phyloP scores from a whole-genome alignment of 1,284 basidiomycete genomes.

The Pseudozyma tsukubaensis region DNA sequence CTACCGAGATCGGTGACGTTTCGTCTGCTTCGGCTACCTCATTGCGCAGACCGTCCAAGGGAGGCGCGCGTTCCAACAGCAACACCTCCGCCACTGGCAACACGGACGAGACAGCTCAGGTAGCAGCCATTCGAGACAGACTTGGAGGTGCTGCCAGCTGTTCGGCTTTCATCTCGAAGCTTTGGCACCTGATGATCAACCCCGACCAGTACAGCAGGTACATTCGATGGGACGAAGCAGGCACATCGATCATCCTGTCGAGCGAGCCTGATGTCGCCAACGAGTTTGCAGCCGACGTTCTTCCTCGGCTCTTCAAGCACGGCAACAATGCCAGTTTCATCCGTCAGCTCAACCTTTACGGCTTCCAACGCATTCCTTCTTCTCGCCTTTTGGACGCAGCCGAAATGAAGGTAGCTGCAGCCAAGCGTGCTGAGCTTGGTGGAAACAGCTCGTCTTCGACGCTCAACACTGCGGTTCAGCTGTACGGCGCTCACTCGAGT shows the following conservation, averaged over 20 bases:
- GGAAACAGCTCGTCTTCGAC: conserved; percentile 25
- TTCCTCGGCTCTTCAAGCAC: conserved; percentile 67
- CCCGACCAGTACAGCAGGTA: conserved; percentile 62
- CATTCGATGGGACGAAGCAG: conserved; percentile 64
- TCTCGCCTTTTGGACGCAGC: conserved; percentile 61
- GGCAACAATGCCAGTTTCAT: conserved; percentile 68
- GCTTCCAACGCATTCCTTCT: conserved; percentile 67
- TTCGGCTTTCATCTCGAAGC: conserved; percentile 67
- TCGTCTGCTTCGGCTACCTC: conserved; percentile 12
- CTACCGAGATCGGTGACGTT: conserved; percentile 43
- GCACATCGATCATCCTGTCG: conserved; percentile 65
- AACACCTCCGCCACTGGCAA: conserved; percentile 45
- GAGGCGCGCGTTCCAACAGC: conserved; percentile 30
- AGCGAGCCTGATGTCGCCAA: conserved; percentile 64
- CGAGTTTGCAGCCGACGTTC: conserved; percentile 65
- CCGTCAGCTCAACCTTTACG: conserved; percentile 67
- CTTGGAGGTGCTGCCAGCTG: conserved; percentile 67
- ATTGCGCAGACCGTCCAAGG: conserved; percentile 30
- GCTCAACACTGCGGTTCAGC: conserved; percentile 63
- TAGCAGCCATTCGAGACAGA: conserved; percentile 65
- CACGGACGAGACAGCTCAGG: conserved; percentile 62
- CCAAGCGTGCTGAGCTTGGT: conserved; percentile 36
- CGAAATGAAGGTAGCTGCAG: conserved; percentile 59
- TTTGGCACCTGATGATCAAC: conserved; percentile 68
- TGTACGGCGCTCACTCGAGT: conserved; percentile 66